Evolutionary conservation across 2,329 filamentous ascomycete genomes (phyloP).

Genomic region (Trichoderma sp.): DNA sequence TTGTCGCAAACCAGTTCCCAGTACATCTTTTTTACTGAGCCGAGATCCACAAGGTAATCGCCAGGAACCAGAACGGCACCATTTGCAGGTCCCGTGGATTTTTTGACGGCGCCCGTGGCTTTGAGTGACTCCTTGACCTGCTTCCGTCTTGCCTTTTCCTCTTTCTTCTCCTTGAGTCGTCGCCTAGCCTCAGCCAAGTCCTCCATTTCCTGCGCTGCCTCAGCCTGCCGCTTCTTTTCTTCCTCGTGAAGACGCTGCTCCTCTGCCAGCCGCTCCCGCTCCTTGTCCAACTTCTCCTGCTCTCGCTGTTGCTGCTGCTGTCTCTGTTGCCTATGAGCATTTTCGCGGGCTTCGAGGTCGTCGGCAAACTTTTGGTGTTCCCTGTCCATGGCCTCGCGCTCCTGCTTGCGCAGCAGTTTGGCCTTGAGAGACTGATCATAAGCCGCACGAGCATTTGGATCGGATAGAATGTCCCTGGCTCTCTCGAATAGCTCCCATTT

Average conservation of each 20-base stretch:
- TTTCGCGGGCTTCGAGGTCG: slow-evolving; percentile 79
- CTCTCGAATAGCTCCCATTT: slow-evolving; percentile 85
- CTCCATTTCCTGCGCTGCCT: slow-evolving; percentile 43
- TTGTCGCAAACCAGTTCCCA: slow-evolving; percentile 46
- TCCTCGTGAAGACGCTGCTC: slow-evolving; percentile 41
- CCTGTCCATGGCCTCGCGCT: slow-evolving; percentile 72
- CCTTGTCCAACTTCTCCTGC: slow-evolving; percentile 39
- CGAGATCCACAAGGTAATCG: slow-evolving; percentile 36
- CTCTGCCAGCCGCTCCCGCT: slow-evolving; percentile 41
- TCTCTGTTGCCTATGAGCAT: slow-evolving; percentile 62
- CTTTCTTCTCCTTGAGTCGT: slow-evolving; percentile 43
- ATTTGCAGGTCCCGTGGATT: slow-evolving; percentile 34
- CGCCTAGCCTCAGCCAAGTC: slow-evolving; percentile 41
- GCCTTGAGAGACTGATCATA: slow-evolving; percentile 80
- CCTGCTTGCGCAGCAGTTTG: slow-evolving; percentile 66
- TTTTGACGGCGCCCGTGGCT: slow-evolving; percentile 26
- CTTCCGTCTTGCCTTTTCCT: slow-evolving; percentile 42
- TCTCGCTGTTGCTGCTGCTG: slow-evolving; percentile 45
- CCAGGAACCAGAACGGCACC: slow-evolving; percentile 40
- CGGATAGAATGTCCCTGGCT: slow-evolving; percentile 80
- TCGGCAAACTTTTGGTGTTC: slow-evolving; percentile 77
- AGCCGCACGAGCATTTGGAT: slow-evolving; percentile 67
- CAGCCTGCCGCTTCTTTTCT: slow-evolving; percentile 38
- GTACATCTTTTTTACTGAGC: slow-evolving; percentile 36
- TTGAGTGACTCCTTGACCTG: slow-evolving; percentile 41